Evolutionary conservation across 1,284 basidiomycete species (phyloP).

Genomic region (Microstroma glucosiphilum): DNA sequence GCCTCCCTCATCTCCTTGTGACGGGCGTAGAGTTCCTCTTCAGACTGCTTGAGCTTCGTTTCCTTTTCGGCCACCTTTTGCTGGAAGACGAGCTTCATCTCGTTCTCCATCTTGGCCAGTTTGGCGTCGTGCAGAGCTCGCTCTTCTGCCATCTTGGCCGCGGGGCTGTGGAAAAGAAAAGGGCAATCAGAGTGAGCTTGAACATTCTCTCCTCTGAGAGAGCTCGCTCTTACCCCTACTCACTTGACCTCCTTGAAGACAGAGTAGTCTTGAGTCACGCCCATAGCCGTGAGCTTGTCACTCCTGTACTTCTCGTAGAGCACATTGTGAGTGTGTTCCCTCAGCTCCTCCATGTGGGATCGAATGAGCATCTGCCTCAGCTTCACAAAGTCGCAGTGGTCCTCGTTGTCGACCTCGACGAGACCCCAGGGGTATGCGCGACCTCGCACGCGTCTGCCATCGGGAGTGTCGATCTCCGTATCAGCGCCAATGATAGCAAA

Average conservation of each 20-base stretch:
- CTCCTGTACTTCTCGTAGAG: constrained; percentile 48
- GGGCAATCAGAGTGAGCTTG: background rate
- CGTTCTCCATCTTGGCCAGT: constrained; percentile 50
- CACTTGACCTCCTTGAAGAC: constrained; percentile 46
- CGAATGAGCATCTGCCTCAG: constrained; percentile 51
- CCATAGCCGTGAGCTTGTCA: constrained; percentile 44
- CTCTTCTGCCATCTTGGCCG: constrained; percentile 48
- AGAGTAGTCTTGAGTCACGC: constrained; percentile 47
- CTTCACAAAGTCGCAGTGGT: constrained; percentile 51
- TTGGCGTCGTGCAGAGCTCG: constrained; percentile 49
- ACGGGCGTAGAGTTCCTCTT: constrained; percentile 49
- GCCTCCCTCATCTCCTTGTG: constrained; percentile 50
- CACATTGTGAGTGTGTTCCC: constrained; percentile 45
- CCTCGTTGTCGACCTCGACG: constrained; percentile 50
- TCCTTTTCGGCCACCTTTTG: constrained; percentile 51
- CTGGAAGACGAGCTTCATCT: constrained; percentile 51
- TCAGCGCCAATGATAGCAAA: constrained; percentile 49
- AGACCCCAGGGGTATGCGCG: constrained; percentile 50
- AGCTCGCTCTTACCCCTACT: background rate
- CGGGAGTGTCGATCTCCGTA: constrained; percentile 44
- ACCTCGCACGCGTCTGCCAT: constrained; percentile 46
- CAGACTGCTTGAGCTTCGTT: constrained; percentile 50
- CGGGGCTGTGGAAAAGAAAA: constrained; percentile 17
- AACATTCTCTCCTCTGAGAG: background rate
- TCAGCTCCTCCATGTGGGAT: constrained; percentile 51